phyloP scores from a whole-genome alignment of 148 eudicot genomes.

The Hydrangea macrophylla region DNA sequence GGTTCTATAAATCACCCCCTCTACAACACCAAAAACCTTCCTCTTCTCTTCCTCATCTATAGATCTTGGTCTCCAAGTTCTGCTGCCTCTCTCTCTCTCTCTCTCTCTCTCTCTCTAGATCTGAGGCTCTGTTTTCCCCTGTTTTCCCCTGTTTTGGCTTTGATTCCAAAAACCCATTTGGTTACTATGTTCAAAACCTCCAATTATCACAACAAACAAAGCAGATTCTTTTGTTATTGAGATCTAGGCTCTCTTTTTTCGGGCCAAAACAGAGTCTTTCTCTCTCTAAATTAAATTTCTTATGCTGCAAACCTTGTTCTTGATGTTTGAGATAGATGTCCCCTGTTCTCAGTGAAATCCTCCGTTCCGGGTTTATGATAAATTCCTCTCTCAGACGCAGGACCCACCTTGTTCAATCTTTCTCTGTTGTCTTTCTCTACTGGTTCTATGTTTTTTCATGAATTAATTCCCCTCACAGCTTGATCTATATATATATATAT shows the following conservation, averaged over 20 bases:
- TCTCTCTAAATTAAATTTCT: not conserved
- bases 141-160: constrained; percentile 11
- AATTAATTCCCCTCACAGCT: constrained; percentile 11
- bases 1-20: constrained; percentile 26
- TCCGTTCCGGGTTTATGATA: constrained; percentile 68
- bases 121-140: constrained; percentile 13
- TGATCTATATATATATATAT: not conserved
- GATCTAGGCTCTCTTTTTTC: no score
- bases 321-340: constrained; percentile 51
- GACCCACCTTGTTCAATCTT: constrained; percentile 78
- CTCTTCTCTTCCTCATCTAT: constrained; percentile 19
- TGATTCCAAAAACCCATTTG: not conserved
- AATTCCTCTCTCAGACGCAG: constrained; percentile 71
- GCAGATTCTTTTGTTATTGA: no score
- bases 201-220: not conserved
- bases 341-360: constrained; percentile 67
- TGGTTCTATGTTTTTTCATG: constrained; percentile 77
- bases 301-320: constrained; percentile 2
- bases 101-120: constrained; percentile 4
- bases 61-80: constrained; percentile 10
- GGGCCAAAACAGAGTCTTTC: no score
- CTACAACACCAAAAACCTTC: constrained; percentile 26
- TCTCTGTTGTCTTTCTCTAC: constrained; percentile 67
- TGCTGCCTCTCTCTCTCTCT: constrained; percentile 11
- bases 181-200: not conserved